These are phyloP conservation scores for Syzygium aromaticum DNA, from an alignment of 345 rosid species.

Conservation along the genomic window DNA sequence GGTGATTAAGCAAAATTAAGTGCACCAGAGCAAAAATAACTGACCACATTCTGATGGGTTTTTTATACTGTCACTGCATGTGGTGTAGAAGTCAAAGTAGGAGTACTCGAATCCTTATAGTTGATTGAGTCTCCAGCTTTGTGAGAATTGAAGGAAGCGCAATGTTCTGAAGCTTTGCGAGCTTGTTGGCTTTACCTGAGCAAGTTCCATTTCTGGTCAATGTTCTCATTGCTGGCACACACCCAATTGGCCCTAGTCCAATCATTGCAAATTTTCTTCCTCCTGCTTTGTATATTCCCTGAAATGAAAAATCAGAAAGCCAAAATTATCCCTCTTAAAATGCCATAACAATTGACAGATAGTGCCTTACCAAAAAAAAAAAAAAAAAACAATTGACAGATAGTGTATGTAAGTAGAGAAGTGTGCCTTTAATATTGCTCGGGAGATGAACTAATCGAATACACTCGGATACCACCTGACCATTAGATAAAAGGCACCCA, in stretches of 20 bases:
- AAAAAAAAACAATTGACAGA: not conserved
- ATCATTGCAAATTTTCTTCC: not conserved
- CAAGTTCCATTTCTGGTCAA: not conserved
- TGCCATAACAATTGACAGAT: not conserved
- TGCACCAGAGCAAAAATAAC: not conserved
- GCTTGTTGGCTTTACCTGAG: not conserved
- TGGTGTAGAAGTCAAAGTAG: constrained; percentile 12
- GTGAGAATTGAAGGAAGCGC: constrained; percentile 6
- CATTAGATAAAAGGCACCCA: not conserved
- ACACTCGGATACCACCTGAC: not conserved
- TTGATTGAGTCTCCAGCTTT: constrained; percentile 2
- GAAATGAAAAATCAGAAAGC: not conserved
- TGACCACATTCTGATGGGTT: constrained; percentile 29
- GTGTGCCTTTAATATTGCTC: not conserved
- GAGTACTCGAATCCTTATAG: constrained; percentile 24
- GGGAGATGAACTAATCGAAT: not conserved
- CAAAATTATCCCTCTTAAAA: not conserved
- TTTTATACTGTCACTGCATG: constrained; percentile 10
- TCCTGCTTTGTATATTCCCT: not conserved
- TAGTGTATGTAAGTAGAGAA: not conserved
- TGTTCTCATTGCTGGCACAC: not conserved
- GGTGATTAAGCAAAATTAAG: not conserved
- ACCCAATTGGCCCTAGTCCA: not conserved
- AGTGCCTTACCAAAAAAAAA: too few relatives aligned
- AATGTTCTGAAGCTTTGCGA: constrained; percentile 16